Evolutionary conservation across 2,329 filamentous ascomycete genomes (phyloP), one percentile per base, ranked within the genome.

Genomic region (Aureobasidium sp.): DNA sequence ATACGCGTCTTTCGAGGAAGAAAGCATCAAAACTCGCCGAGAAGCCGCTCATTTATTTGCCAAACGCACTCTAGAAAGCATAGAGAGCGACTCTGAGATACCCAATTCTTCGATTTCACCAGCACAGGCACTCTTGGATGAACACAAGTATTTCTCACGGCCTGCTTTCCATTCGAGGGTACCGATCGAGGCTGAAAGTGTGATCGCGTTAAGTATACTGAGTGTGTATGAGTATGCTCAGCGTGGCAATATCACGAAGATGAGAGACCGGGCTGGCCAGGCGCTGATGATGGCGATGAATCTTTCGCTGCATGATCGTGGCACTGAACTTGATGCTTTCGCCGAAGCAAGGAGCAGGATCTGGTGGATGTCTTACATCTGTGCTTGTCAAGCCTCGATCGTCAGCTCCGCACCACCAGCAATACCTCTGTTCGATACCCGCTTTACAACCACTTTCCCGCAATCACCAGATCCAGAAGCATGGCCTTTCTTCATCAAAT

Each of bases 341-440:
- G 70, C 76, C 0, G 80, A 82, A 65, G 77, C 77, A 13, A 76
- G 75, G 66, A 72, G 78, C 34, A 73, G 80, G 34, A 73, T 76
- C 6, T 82, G 80, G 80, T 82, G 80, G 80, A 81, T 81, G 78
- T 81, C 79, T 20, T 83, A 82, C 63, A 75, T 81, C 17, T 78
- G 75, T 63, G 76, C 78, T 5, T 80, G 78, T 46, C 80, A 83
- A 67, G 77, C 75, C 12, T 76, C 79, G 1, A 81, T 82, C 59
- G 78, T 82, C 26, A 80, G 77, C 70, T 80, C 79, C 61, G 76
- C 75, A 64, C 6, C 75, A 42, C 76, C 78, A 4, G 74, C 76
- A 8, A 78, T 81, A 60, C 71, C 77, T 1, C 68, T 77, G 1
- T 76, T 78, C 26, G 73, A 76, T 15, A 72, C 76, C 3, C 76